Evolutionary conservation across 768 basidiomycete species (phyloP).

Genomic region (Hydnum rufescens): DNA sequence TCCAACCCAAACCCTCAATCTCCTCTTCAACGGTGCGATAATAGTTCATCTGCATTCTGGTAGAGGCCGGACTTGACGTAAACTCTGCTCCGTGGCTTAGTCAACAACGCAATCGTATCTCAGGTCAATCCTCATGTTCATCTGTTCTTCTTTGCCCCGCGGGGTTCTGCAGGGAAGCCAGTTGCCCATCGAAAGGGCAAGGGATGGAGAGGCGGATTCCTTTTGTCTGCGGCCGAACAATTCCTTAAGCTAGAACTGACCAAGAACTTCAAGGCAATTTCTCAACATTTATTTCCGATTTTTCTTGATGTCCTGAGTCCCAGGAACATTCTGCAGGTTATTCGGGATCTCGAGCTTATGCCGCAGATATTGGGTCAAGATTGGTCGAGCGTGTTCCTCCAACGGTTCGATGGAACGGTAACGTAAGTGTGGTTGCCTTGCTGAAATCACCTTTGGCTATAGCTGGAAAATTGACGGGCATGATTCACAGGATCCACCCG

Average conservation of each 20-base stretch:
- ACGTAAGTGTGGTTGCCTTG: constrained; percentile 35
- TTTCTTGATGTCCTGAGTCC: constrained; percentile 4
- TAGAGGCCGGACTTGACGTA: too few species aligned
- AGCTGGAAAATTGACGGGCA: neutral
- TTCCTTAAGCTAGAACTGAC: constrained; percentile 90
- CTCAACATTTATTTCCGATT: neutral
- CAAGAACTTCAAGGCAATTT: constrained; percentile 72
- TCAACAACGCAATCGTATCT: constrained; percentile 82
- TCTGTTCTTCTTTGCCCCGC: constrained; percentile 83
- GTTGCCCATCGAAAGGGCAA: constrained; percentile 89
- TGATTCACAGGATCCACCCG: constrained; percentile 49
- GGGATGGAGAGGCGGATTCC: constrained; percentile 92
- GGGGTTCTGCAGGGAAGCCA: constrained; percentile 77
- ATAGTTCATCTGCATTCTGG: constrained; percentile 3
- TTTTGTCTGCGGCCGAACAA: constrained; percentile 82
- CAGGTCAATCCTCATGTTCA: constrained; percentile 80
- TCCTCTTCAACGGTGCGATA: constrained; percentile 63
- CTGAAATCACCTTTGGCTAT: neutral
- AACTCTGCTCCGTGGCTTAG: constrained; percentile 19
- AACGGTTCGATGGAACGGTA: constrained; percentile 74
- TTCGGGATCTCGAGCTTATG: constrained; percentile 86
- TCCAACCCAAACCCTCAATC: constrained; percentile 68
- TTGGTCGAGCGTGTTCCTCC: constrained; percentile 92
- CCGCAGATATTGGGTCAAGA: constrained; percentile 88
- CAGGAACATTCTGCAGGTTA: constrained; percentile 30